Base-by-base conservation (phyloP, 495 filamentous ascomycete genomes). In the Aspergillus leporis region DNA sequence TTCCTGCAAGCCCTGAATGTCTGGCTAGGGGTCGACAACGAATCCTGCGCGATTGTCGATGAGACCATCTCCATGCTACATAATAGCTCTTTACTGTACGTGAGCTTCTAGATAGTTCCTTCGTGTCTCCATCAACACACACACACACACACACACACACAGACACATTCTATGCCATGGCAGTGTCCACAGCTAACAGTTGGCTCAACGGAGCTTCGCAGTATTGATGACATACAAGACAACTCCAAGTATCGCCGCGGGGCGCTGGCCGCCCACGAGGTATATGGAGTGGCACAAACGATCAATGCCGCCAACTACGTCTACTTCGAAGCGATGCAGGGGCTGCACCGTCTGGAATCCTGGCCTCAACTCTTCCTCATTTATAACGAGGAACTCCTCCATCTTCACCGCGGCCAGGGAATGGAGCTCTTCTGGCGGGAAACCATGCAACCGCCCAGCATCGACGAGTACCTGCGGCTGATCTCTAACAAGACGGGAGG, bases 391-490 rank as follows among this genome's bases (percentile, higher is more conserved):
- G 92, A 95, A 67, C 76, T 96, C 8, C 68, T 92, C 34, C 90
- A 92, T 69, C 83, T 97, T 13, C 91, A 96, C 72, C 79, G 89
- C 25, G 93, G 93, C 5, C 93, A 98, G 66, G 91, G 93, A 45
- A 90, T 95, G 87, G 93, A 98, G 65, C 81, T 98, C 31, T 94
- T 87, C 78, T 98, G 93, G 93, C 79, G 90, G 7, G 90, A 96
- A 72, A 87, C 85, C 3, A 73, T 95, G 28, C 89, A 82, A 14
- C 94, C 89, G 70, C 93, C 93, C n/a, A 88, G 83, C 22, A 90
- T 93, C 70, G 88, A 91, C 53, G 91, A 97, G 64, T 98, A 98
- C 72, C 79, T 97, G 9, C 88, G 92, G 66, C 97, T 97, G 93
- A 91, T 96, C 21, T 80, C 81, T 51, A 92, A 95, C 74, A 97